Conservation (phyloP, 345 rosid genomes). For the Lagerstroemia speciosa region DNA sequence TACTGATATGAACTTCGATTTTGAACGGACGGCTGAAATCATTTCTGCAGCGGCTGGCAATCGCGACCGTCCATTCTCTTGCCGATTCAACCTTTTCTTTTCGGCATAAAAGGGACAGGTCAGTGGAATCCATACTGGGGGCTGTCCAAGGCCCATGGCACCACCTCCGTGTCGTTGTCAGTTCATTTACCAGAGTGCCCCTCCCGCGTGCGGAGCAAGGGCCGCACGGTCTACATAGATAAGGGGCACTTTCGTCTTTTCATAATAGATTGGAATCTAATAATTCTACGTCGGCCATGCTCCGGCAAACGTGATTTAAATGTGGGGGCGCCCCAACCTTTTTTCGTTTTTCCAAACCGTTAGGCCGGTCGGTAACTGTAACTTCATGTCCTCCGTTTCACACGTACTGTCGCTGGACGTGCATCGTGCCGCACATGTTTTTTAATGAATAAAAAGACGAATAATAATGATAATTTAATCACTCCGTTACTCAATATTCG, state of each 20-base stretch:
- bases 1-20: too few species aligned
- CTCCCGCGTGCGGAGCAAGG: constrained; percentile 3
- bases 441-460: too few species aligned
- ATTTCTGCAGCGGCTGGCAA: background rate
- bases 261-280: background rate
- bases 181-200: constrained; percentile 25
- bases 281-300: background rate
- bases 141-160: constrained; percentile 31
- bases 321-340: background rate
- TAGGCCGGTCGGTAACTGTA: background rate
- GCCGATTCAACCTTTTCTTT: constrained; percentile 18
- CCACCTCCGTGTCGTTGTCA: constrained; percentile 25
- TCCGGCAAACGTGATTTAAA: constrained; percentile 14
- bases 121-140: constrained; percentile 29
- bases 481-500: too few species aligned
- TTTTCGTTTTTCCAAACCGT: background rate
- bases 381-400: background rate
- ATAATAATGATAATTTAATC: too few species aligned
- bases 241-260: constrained; percentile 25
- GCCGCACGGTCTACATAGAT: background rate
- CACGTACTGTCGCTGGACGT: too few species aligned
- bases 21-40: constrained; percentile 19
- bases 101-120: constrained; percentile 36
- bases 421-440: too few species aligned
- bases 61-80: constrained; percentile 15